phyloP scores from a whole-genome alignment of 495 filamentous ascomycete genomes.

The Wilcoxina mikolae region DNA sequence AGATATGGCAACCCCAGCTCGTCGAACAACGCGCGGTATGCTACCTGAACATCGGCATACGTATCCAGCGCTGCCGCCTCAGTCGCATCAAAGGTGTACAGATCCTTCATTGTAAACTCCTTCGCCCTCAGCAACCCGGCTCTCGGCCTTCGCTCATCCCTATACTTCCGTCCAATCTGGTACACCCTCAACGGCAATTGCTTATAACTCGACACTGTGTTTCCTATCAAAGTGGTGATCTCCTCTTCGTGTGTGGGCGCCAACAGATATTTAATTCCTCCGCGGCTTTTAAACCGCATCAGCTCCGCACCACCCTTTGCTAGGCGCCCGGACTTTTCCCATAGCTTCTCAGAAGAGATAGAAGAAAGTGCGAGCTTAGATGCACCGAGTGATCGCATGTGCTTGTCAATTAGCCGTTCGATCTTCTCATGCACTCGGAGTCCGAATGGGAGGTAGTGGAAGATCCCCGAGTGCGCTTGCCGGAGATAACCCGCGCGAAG shows the following conservation, averaged over 20 bases:
- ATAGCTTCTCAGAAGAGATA: slow-evolving; percentile 70
- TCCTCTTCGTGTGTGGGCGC: slow-evolving; percentile 96
- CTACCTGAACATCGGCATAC: slow-evolving; percentile 53
- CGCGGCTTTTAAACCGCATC: slow-evolving; percentile 68
- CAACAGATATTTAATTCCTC: slow-evolving; percentile 57
- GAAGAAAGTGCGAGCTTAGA: slow-evolving; percentile 80
- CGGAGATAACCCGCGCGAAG: slow-evolving; percentile 67
- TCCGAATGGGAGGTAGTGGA: slow-evolving; percentile 86
- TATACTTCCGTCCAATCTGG: slow-evolving; percentile 86
- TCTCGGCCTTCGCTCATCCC: slow-evolving; percentile 76
- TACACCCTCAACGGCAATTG: slow-evolving; percentile 77
- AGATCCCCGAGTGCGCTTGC: slow-evolving; percentile 75
- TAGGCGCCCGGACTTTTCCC: slow-evolving; percentile 54
- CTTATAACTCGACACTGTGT: slow-evolving; percentile 67
- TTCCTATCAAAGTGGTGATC: slow-evolving; percentile 65
- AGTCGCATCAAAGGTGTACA: slow-evolving; percentile 83
- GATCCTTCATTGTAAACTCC: slow-evolving; percentile 96
- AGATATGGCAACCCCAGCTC: slow-evolving; percentile 74
- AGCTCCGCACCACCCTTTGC: slow-evolving; percentile 47
- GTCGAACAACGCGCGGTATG: slow-evolving; percentile 61
- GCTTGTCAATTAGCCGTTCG: slow-evolving; percentile 67
- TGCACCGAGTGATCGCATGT: slow-evolving; percentile 71
- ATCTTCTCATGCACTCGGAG: slow-evolving; percentile 78
- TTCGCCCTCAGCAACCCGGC: slow-evolving; percentile 79
- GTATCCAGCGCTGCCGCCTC: slow-evolving; percentile 53